Percentiles rank a stretch among this genome's conserved stretches.
Evolutionary conservation across 2,329 filamentous ascomycete species (phyloP).

Genomic region (Aspergillus floridensis): DNA sequence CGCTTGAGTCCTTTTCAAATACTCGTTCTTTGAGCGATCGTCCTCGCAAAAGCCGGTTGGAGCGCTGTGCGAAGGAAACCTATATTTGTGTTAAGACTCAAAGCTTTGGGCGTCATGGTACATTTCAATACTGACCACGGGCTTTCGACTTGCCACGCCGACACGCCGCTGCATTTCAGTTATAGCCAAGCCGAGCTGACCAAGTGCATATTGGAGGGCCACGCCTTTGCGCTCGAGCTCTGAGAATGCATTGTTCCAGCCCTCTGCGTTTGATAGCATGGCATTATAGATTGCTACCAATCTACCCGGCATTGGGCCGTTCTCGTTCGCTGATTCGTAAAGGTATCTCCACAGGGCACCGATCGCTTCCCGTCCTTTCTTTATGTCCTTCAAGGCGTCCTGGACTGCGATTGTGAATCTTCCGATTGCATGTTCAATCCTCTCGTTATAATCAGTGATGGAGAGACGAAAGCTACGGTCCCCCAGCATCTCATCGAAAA

Average conservation of each 20-base stretch:
- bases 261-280: slow-evolving; percentile 90
- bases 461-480: slow-evolving; percentile 78
- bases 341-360: slow-evolving; percentile 76
- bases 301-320: slow-evolving; percentile 57
- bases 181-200: slow-evolving; percentile 72
- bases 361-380: slow-evolving; percentile 72
- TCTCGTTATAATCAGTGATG: slow-evolving; percentile 82
- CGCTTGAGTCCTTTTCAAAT: slow-evolving; percentile 20
- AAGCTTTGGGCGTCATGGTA: too few relatives aligned
- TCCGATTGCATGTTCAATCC: slow-evolving; percentile 84
- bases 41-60: slow-evolving; percentile 11
- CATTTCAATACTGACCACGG: slow-evolving; percentile 54
- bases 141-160: slow-evolving; percentile 75
- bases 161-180: slow-evolving; percentile 83
- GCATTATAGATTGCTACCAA: slow-evolving; percentile 75
- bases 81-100: slow-evolving; percentile 13
- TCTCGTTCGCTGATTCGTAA: slow-evolving; percentile 60
- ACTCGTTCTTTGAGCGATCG: slow-evolving; percentile 26
- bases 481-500: slow-evolving; percentile 85
- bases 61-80: slow-evolving; percentile 22
- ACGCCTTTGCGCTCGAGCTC: slow-evolving; percentile 72
- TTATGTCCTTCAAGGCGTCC: slow-evolving; percentile 74
- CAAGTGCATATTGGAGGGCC: slow-evolving; percentile 66
- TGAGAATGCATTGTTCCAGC: slow-evolving; percentile 79
- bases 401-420: slow-evolving; percentile 73